Percentiles rank a stretch among this genome's conserved stretches.
Conservation (phyloP, 495 filamentous ascomycete species). For the Penicillium fimorum region DNA sequence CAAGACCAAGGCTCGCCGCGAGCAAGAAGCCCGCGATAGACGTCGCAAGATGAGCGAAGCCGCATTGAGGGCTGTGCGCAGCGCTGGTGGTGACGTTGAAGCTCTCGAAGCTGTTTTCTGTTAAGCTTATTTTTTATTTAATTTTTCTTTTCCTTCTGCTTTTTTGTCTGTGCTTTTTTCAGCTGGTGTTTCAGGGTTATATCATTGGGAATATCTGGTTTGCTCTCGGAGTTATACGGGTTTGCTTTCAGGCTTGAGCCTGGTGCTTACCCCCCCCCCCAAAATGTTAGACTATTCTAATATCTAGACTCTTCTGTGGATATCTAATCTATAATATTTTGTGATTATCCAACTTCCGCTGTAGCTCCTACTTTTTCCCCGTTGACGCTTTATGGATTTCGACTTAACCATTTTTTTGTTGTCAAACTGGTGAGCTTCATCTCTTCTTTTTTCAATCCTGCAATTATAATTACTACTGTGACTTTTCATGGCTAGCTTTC, state of each 20-base stretch:
- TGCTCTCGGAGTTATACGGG: conserved; percentile 29
- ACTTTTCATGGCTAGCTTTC: neutral
- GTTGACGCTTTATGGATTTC: neutral
- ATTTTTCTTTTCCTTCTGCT: conserved; percentile 4
- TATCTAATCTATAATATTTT: conserved; percentile 23
- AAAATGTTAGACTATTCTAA: conserved; percentile 34
- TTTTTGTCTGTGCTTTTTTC: conserved; percentile 17
- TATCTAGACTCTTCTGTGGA: conserved; percentile 23
- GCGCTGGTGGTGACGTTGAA: conserved; percentile 74
- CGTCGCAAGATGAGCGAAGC: conserved; percentile 72
- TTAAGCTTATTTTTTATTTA: conserved; percentile 17
- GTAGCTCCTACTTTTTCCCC: neutral
- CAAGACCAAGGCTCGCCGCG: conserved; percentile 89
- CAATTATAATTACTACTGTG: neutral
- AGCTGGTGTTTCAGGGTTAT: conserved; percentile 25
- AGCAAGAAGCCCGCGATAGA: conserved; percentile 80
- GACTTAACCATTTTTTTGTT: neutral
- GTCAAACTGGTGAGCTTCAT: neutral
- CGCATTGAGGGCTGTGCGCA: conserved; percentile 68
- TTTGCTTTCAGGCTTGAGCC: conserved; percentile 10
- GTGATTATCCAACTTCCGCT: neutral
- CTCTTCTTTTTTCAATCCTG: neutral
- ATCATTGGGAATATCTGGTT: conserved; percentile 28
- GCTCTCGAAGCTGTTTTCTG: conserved; percentile 49
- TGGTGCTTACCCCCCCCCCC: conserved; percentile 14